phyloP scores from a whole-genome alignment of 306 rosid genomes.

The Canavalia ensiformis region DNA sequence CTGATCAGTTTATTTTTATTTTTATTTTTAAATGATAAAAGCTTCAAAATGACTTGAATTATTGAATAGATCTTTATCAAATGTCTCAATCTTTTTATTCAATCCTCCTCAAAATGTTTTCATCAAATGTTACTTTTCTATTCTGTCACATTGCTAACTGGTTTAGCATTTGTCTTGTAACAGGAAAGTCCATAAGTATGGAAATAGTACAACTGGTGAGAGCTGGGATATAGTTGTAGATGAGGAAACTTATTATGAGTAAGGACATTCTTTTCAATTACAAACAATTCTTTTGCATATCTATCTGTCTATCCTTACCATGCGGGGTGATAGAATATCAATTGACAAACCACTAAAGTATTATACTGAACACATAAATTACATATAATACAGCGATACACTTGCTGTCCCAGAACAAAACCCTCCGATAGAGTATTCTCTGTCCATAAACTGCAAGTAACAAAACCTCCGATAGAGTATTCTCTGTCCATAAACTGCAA shows the following conservation, averaged over 20 bases:
- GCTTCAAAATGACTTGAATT: constrained; percentile 30
- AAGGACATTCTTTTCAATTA: constrained; percentile 47
- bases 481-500: too few relatives aligned
- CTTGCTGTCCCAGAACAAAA: too few relatives aligned
- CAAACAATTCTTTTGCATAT: constrained; percentile 15
- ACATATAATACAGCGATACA: too few relatives aligned
- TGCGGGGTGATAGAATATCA: background rate
- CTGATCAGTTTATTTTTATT: constrained; percentile 19
- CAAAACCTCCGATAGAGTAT: too few relatives aligned
- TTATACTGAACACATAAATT: too few relatives aligned
- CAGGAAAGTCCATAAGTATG: constrained; percentile 99
- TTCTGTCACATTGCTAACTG: constrained; percentile 30
- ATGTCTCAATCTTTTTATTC: constrained; percentile 16
- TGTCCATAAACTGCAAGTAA: too few relatives aligned
- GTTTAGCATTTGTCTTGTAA: constrained; percentile 38
- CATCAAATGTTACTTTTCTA: constrained; percentile 3
- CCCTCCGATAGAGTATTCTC: too few relatives aligned
- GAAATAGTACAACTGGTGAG: constrained; percentile 96
- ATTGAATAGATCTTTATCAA: constrained; percentile 29
- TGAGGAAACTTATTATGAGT: constrained; percentile 96
- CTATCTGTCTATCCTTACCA: constrained; percentile 4
- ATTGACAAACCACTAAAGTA: too few relatives aligned
- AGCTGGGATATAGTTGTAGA: constrained; percentile 97
- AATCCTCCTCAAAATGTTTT: constrained; percentile 17
- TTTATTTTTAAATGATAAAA: constrained; percentile 31